phyloP scores from a whole-genome alignment of 352 stramenopile species.

The Phytopythium oedochilum region DNA sequence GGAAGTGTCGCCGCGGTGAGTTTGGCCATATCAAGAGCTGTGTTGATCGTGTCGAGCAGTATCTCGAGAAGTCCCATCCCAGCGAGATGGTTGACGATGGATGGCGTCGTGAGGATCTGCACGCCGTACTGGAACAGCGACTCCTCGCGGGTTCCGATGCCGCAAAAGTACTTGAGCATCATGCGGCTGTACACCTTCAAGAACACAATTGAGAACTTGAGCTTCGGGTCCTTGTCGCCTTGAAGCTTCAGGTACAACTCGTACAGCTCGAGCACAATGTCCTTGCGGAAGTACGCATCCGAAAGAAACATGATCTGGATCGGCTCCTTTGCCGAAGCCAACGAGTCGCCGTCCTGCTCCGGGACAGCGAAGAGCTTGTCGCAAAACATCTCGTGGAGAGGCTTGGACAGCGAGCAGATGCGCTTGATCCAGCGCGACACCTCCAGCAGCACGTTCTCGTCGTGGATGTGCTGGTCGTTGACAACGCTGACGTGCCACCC shows the following conservation, averaged over 20 bases:
- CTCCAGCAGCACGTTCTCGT: conserved; percentile 60
- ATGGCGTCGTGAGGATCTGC: conserved; percentile 93
- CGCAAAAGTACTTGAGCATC: conserved; percentile 86
- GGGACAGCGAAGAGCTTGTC: conserved; percentile 56
- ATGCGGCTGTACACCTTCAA: conserved; percentile 82
- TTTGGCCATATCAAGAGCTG: conserved; percentile 66
- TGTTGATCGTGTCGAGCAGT: conserved; percentile 73
- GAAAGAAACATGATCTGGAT: conserved; percentile 90
- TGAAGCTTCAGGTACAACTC: conserved; percentile 94
- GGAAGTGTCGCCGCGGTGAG: conserved; percentile 17
- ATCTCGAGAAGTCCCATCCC: conserved; percentile 66
- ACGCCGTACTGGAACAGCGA: conserved; percentile 90
- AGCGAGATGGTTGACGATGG: conserved; percentile 68
- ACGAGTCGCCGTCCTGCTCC: conserved; percentile 4
- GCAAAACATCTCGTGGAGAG: conserved; percentile 64
- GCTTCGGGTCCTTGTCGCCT: conserved; percentile 93
- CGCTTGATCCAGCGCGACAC: conserved; percentile 76
- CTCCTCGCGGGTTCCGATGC: conserved; percentile 87
- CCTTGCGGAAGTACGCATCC: conserved; percentile 94
- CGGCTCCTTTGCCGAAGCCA: conserved; percentile 40
- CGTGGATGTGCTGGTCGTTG: conserved; percentile 58
- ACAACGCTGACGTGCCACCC: conserved; percentile 85
- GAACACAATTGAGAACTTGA: conserved; percentile 88
- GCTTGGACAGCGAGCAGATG: conserved; percentile 51
- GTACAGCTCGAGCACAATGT: conserved; percentile 89